Base-by-base conservation (phyloP, 495 filamentous ascomycete genomes). In the Cercophora scortea region DNA sequence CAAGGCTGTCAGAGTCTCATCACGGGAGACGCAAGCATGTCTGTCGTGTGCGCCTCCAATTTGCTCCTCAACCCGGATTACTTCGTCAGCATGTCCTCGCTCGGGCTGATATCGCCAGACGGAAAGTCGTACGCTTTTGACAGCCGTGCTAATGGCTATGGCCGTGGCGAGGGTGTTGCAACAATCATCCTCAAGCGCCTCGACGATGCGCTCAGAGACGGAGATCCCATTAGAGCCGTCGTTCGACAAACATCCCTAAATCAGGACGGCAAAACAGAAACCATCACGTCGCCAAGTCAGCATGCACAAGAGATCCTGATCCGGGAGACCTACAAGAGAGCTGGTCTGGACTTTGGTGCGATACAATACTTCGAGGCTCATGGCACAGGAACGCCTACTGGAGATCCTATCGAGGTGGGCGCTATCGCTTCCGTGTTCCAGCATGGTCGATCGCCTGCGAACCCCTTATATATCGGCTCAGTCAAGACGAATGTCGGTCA, bases 401-500 rank as follows among this genome's bases (percentile, higher is more conserved):
- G 15, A 83, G 78, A 0, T 80, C 80, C 3, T 84, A 40, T 40
- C 38, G 38, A 40, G 38, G 38, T 15, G 38, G 38, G 38, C 41
- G 53, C 49, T 2, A 80, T 80, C 6, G 82, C 84, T 54, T 78
- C 79, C 0, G 65, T 75, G 0, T 25, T 45, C 9, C 12, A 16
- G 4, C 38, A 41, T 12, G 38, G 38, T 41, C 38, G 38, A 16
- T 16, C 38, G 12, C 12, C 38, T 7, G 38, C 12, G 38, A 41
- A 41, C 4, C 38, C 38, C 12, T 16, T 41, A 16, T 41, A 41
- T 7, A 68, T 0, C 62, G 79, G 77, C 8, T 78, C 79, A 0
- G 64, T 82, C 0, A 83, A 84, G 55, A 72, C 73, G 0, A 80
- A 80, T 46, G 70, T 83, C 13, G 79, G 81, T 1, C 81, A 85